Evolutionary conservation across 208 protist genomes (phyloP).

Genomic region (Crithidia sp.): DNA sequence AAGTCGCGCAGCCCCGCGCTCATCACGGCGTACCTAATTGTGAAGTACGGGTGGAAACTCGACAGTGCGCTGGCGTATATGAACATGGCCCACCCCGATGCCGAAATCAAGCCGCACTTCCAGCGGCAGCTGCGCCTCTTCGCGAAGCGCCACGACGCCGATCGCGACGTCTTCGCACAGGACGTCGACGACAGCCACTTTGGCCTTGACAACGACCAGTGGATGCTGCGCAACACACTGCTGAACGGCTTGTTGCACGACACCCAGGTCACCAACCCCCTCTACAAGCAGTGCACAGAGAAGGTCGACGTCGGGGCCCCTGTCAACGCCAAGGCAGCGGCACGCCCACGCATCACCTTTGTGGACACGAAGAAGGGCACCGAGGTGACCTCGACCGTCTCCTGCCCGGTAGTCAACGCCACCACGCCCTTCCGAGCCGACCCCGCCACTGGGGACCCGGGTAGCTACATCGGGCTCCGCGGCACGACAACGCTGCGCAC

Average conservation of each 20-base stretch:
- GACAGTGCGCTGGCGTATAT: conserved; percentile 85
- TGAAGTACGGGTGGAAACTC: conserved; percentile 93
- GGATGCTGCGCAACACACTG: conserved; percentile 92
- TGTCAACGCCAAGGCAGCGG: conserved; percentile 35
- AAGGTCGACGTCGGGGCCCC: conserved; percentile 65
- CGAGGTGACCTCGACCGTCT: conserved; percentile 41
- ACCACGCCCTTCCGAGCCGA: conserved; percentile 49
- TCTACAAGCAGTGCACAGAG: conserved; percentile 67
- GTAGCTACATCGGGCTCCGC: conserved; percentile 56
- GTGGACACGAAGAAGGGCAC: conserved; percentile 81
- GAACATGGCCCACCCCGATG: conserved; percentile 89
- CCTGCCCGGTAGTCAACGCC: conserved; percentile 56
- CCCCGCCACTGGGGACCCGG: conserved; percentile 24
- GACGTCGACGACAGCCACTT: conserved; percentile 83
- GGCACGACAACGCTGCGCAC: conserved; percentile 52
- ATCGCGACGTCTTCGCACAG: conserved; percentile 86
- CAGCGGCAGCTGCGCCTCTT: conserved; percentile 87
- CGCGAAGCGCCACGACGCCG: conserved; percentile 78
- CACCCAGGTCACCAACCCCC: conserved; percentile 64
- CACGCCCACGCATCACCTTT: conserved; percentile 58
- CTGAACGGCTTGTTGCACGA: conserved; percentile 84
- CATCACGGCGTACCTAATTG: conserved; percentile 89
- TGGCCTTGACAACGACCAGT: conserved; percentile 91
- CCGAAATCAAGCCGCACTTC: conserved; percentile 92
- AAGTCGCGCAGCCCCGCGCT: conserved; percentile 83